These are phyloP conservation scores for Alternaria angustiovoidea DNA, from an alignment of 2,329 filamentous ascomycete genomes.

Conservation along the genomic window DNA sequence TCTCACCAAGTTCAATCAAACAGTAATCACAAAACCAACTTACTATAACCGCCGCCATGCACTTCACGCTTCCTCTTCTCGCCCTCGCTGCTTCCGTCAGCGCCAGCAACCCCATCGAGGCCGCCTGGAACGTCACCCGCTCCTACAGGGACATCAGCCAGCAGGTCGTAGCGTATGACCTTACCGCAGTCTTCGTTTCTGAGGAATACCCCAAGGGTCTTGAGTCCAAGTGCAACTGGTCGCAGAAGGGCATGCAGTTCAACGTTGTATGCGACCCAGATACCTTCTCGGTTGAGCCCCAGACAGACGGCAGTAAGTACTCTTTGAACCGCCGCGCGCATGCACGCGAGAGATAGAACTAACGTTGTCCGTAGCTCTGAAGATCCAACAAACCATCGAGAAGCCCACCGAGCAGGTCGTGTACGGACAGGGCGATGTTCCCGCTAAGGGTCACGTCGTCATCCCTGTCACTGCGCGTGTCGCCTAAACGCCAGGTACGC, in stretches of 20 bases:
- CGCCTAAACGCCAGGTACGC: not conserved
- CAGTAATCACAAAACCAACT: not conserved
- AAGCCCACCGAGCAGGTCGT: not conserved
- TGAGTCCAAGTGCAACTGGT: not conserved
- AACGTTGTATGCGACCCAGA: not conserved
- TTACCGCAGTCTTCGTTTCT: constrained; percentile 1
- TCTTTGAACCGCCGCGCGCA: not conserved
- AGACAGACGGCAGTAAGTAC: not conserved
- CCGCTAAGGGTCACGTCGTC: not conserved
- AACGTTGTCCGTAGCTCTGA: not conserved
- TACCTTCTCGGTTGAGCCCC: not conserved
- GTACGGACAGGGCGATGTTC: constrained; percentile 3
- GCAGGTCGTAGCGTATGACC: not conserved
- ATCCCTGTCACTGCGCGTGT: constrained; percentile 1
- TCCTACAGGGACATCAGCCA: constrained; percentile 1
- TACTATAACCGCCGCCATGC: not conserved
- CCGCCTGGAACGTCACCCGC: constrained; percentile 4
- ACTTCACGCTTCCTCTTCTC: not conserved
- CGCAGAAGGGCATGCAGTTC: not conserved
- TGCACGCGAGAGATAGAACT: not conserved
- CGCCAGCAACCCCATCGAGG: constrained; percentile 5
- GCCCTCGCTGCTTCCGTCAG: not conserved
- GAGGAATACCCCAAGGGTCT: constrained; percentile 1
- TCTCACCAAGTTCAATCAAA: not conserved
- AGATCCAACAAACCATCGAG: constrained; percentile 1